Percentiles rank a stretch among this genome's conserved stretches.
These are phyloP conservation scores for Fusarium sp. DNA, from an alignment of 2,329 filamentous ascomycete species.

Conservation along the genomic window DNA sequence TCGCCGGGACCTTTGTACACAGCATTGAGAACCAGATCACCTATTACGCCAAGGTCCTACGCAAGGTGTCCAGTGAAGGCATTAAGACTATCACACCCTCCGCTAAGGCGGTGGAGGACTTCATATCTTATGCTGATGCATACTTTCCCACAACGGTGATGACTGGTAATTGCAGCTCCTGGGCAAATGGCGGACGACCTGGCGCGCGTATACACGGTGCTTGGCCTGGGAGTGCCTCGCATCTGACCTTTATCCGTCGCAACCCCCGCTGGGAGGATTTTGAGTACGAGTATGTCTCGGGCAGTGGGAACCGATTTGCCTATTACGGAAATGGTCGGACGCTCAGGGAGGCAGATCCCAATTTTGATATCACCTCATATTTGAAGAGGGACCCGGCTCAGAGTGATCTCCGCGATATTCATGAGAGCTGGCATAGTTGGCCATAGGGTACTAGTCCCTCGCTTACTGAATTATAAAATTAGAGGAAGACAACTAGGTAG, in stretches of 20 bases:
- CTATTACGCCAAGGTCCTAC: conserved; percentile 1
- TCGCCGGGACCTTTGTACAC: not conserved
- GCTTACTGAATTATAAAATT: no score
- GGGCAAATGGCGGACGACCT: not conserved
- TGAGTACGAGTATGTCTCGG: not conserved
- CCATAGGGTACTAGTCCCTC: no score
- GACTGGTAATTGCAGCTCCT: conserved; percentile 1
- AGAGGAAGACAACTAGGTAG: no score
- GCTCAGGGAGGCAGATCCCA: no score
- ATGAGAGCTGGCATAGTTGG: no score
- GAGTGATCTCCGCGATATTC: no score
- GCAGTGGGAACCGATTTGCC: no score
- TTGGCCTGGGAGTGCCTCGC: conserved; percentile 8
- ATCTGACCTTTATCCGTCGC: not conserved
- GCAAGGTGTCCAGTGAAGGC: conserved; percentile 4
- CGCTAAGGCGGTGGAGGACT: not conserved
- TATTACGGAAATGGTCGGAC: no score
- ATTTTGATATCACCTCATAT: no score
- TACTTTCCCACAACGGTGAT: conserved; percentile 1
- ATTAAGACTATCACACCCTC: conserved; percentile 1
- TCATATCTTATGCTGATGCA: not conserved
- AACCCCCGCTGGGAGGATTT: conserved; percentile 9
- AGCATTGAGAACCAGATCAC: not conserved
- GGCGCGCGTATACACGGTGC: conserved; percentile 1
- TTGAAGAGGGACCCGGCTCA: no score